These are phyloP conservation scores for Eragrostis tef DNA, from an alignment of 202 grass and related monocot genomes.

Conservation along the genomic window DNA sequence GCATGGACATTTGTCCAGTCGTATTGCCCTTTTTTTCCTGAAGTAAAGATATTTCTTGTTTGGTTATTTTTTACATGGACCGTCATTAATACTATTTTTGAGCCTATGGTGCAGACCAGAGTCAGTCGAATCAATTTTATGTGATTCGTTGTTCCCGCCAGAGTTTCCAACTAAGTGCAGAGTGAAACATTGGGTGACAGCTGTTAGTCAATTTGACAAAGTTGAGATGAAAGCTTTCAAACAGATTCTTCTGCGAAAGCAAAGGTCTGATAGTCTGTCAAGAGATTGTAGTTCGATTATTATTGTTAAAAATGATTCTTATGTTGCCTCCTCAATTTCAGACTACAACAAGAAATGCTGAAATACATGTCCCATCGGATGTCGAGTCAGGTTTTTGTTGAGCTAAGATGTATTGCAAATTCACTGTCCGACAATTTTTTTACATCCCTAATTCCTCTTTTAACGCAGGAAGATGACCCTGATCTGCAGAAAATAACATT, in stretches of 20 bases:
- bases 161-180: conserved; percentile 80
- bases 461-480: conserved; percentile 84
- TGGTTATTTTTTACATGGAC: background rate
- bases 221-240: conserved; percentile 93
- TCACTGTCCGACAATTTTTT: conserved; percentile 33
- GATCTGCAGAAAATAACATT: conserved; percentile 81
- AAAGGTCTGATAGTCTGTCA: conserved; percentile 62
- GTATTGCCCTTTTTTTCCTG: too few species aligned
- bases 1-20: background rate
- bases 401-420: conserved; percentile 32
- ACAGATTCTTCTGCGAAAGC: conserved; percentile 89
- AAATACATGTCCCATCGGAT: conserved; percentile 90
- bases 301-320: background rate
- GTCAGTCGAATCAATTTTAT: conserved; percentile 78
- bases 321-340: conserved; percentile 53
- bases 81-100: conserved; percentile 7
- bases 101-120: conserved; percentile 67
- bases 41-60: background rate
- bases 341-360: conserved; percentile 97
- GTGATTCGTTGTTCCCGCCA: conserved; percentile 82
- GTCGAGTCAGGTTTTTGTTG: conserved; percentile 76
- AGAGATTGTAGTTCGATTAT: conserved; percentile 27
- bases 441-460: conserved; percentile 45
- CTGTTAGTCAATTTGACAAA: conserved; percentile 88
- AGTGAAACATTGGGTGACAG: conserved; percentile 91